Conservation (phyloP, 2,329 filamentous ascomycete species). For the Neurospora sp. region DNA sequence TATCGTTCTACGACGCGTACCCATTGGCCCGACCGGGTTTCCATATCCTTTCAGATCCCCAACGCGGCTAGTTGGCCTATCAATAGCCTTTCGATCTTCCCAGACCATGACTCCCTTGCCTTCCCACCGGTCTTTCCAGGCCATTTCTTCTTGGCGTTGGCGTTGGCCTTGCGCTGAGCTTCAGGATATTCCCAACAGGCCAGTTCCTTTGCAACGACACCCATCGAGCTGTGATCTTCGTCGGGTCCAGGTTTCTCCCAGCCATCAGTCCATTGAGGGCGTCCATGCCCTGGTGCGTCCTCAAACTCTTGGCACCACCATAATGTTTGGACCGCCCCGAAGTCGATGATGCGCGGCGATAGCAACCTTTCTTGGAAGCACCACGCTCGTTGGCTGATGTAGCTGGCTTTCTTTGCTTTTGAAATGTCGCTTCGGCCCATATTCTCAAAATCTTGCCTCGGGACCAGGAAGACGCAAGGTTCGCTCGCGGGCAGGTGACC, state of each 20-base stretch:
- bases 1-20: not conserved
- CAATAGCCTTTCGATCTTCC: not conserved
- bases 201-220: not conserved
- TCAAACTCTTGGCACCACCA: not conserved
- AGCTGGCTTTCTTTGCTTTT: not conserved
- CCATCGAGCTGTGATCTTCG: not conserved
- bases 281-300: not conserved
- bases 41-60: not conserved
- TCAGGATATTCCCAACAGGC: not conserved
- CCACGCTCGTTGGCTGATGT: slow-evolving; percentile 3
- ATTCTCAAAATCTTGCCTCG: not conserved
- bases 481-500: not conserved
- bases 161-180: not conserved
- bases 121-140: not conserved
- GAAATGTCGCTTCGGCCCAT: not conserved
- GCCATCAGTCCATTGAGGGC: not conserved
- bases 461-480: not conserved
- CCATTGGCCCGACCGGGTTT: not conserved
- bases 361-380: slow-evolving; percentile 7
- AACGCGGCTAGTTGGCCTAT: not conserved
- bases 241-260: not conserved
- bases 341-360: slow-evolving; percentile 3
- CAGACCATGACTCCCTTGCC: not conserved
- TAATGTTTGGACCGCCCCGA: not conserved
- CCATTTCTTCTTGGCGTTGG: not conserved